Conservation (phyloP, 192 early-diverging fungal genomes). For the Podila epigama region DNA sequence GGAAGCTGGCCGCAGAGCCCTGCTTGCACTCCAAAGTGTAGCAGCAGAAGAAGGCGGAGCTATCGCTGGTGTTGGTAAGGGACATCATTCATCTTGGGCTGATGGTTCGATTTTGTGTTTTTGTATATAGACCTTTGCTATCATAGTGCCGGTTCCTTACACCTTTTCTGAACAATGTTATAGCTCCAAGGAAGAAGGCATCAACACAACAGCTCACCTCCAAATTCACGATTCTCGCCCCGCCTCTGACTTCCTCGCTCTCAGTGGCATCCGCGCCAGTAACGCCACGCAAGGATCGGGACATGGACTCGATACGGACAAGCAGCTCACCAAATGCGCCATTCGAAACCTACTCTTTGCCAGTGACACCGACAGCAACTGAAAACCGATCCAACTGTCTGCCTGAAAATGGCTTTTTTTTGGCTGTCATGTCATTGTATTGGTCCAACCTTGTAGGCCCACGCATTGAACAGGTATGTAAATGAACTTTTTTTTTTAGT, state of each 20-base stretch:
- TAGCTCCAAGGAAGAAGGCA: constrained; percentile 35
- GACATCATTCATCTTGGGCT: not conserved
- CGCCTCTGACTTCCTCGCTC: constrained; percentile 19
- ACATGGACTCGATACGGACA: constrained; percentile 9
- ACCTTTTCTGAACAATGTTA: constrained; percentile 2
- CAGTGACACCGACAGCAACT: constrained; percentile 37
- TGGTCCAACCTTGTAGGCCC: constrained; percentile 65
- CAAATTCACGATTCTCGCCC: constrained; percentile 42
- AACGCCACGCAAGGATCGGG: constrained; percentile 22
- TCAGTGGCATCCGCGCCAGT: constrained; percentile 42
- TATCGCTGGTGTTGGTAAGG: constrained; percentile 31
- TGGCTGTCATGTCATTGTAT: constrained; percentile 57
- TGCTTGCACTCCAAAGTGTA: constrained; percentile 41
- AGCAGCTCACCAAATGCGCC: constrained; percentile 14
- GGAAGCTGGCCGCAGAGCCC: constrained; percentile 40
- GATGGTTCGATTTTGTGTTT: not conserved
- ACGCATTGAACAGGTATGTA: constrained; percentile 56
- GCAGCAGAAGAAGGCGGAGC: constrained; percentile 34
- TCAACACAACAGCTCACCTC: constrained; percentile 42
- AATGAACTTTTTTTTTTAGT: not conserved
- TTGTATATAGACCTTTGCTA: too few relatives aligned
- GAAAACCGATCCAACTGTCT: constrained; percentile 43
- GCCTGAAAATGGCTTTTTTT: constrained; percentile 60
- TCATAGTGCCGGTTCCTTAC: too few relatives aligned
- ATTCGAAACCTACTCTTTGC: constrained; percentile 41